Base-by-base conservation (phyloP, 2,329 filamentous ascomycete genomes). In the Cytospora mali region DNA sequence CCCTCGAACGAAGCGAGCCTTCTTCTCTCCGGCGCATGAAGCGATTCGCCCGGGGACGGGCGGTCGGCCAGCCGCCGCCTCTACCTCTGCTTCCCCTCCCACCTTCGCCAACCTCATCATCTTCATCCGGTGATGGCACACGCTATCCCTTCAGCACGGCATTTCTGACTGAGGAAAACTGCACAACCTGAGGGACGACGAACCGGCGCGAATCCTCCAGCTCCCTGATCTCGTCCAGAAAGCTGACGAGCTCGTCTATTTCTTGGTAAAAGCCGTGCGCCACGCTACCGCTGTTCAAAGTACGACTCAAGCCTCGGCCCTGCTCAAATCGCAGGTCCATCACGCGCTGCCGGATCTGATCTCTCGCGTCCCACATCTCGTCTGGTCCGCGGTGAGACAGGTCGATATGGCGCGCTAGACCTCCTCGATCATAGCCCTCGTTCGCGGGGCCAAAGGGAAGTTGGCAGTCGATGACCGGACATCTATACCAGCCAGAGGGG, bases 211-310 rank as follows among this genome's bases (percentile, higher is more conserved):
- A 42, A 7, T 28, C 16, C 54, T 62, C 61, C 55, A 50, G 55
- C 23, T 21, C n/a, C 23, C 46, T 52, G 28, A 62, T 28, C 35
- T 62, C 49, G 3, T 58, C 55, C 27, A 58, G 49, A 13, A 58
- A 18, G n/a, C 6, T 1, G 16, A 62, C 39, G 7, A 62, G n/a
- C 3, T 27, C 48, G 35, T 42, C 31, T 16, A 25, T 51, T 21
- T 16, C 35, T n/a, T 9, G 16, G 13, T 51, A 28, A 11, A 55
- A 10, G 42, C n/a, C 46, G 18, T 3, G 6, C 27, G 9, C 21
- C n/a, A 31, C 28, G 21, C 10, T 16, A 29, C 9, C 27, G n/a
- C n/a, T n/a, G n/a, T 4, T n/a, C 18, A 6, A 11, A 5, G 33
- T 5, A 18, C n/a, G 46, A 6, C 13, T 10, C 21, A 4, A 2